Evolutionary conservation across 2,329 filamentous ascomycete genomes (phyloP).

Genomic region (Trematosphaeria pertusa): DNA sequence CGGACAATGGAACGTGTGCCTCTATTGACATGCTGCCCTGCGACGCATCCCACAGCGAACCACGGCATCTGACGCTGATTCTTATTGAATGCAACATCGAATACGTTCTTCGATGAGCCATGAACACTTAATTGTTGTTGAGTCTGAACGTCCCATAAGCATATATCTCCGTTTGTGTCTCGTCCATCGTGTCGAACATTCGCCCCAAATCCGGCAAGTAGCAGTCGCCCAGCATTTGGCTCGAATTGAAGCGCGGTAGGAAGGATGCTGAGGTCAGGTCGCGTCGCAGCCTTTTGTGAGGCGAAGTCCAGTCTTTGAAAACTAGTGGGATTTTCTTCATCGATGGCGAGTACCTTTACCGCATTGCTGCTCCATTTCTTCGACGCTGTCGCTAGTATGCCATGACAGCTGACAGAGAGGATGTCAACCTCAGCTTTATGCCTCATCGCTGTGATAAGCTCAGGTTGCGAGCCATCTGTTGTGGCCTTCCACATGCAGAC

Average conservation of each 20-base stretch:
- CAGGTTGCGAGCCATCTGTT: constrained; percentile 31
- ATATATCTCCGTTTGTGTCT: constrained; percentile 59
- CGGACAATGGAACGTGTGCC: constrained; percentile 59
- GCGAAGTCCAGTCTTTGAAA: constrained; percentile 23
- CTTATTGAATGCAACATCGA: constrained; percentile 67
- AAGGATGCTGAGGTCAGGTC: constrained; percentile 37
- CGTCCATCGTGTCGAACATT: constrained; percentile 41
- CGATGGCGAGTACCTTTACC: constrained; percentile 40
- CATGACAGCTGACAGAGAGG: constrained; percentile 52
- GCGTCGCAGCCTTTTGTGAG: constrained; percentile 38
- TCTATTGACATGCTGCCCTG: constrained; percentile 43
- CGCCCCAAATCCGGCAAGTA: constrained; percentile 64
- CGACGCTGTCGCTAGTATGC: constrained; percentile 59
- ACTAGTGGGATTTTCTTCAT: constrained; percentile 20
- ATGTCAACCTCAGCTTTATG: constrained; percentile 60
- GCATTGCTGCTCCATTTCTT: constrained; percentile 41
- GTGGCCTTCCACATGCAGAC: constrained; percentile 52
- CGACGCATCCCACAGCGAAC: constrained; percentile 63
- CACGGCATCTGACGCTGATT: no score
- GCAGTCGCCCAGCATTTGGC: constrained; percentile 41
- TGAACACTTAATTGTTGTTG: constrained; percentile 50
- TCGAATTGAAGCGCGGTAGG: constrained; percentile 44
- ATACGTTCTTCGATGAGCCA: constrained; percentile 61
- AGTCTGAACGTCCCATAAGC: constrained; percentile 60
- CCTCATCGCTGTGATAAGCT: constrained; percentile 32